Evolutionary conservation across 148 eudicot species (phyloP), one percentile per base, ranked within the genome.

Genomic region (Vaccinium corymbosum): DNA sequence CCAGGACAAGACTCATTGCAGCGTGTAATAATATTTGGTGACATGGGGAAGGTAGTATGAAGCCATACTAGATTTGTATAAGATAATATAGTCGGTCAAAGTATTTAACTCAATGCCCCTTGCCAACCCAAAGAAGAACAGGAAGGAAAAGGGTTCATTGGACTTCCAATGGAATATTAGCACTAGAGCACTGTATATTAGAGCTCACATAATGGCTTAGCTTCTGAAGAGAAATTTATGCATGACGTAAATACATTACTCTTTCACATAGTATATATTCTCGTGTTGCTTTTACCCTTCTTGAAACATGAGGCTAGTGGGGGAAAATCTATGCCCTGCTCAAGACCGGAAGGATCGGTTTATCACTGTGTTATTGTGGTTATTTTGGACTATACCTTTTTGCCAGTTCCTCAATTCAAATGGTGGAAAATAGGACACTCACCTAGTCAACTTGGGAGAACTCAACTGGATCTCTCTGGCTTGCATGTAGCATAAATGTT

Each of bases 1-100:
- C 98, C 92, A 12, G 99, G 98, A 53, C 95, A 97, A 76, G 93
- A 93, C 83, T 93, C 99, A 3, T 70, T 93, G 77, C 99, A 94
- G 82, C 94, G 92, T 14, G 92, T 97, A 64, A 75, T 96, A 82
- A 89, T 94, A 76, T 93, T 96, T 83, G 98, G 99, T 11, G 99
- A 96, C 89, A 91, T 92, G 95, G 99, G 99, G 42, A 96, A 96
- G 99, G 98, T 95, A 90, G 35, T 12, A 53, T 38, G 10, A 22
- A 66, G 46, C 29, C 82, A 50, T 78, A 27, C 51, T 48, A 42
- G 8, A 20, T 48, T 42, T 46, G 5, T 7, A 42, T 17, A 2
- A 25, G 50, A 35, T 2, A 16, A 12, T 42, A 42, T 42, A 17
- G 3, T 35, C 42, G 22, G 16, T 35, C 29, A 51, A 77, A 77